These are phyloP conservation scores for Vigna trinervia DNA, from an alignment of 306 rosid genomes.

Conservation along the genomic window DNA sequence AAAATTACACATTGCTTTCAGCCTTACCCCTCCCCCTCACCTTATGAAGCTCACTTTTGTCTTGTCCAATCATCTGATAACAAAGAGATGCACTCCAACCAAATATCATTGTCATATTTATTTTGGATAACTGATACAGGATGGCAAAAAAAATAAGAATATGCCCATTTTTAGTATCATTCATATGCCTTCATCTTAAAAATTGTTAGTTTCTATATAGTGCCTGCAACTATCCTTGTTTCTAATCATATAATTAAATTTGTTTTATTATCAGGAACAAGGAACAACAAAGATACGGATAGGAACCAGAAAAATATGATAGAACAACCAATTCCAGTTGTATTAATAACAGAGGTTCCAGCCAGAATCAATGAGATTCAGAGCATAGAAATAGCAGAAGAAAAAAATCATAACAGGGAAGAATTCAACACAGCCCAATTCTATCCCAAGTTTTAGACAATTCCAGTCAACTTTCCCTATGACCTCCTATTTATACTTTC, in stretches of 20 bases:
- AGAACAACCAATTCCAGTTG: too few species aligned
- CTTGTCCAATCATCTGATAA: conserved; percentile 1
- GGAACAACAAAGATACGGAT: neutral
- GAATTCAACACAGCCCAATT: too few species aligned
- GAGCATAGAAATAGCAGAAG: too few species aligned
- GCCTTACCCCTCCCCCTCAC: neutral
- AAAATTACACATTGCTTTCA: conserved; percentile 9
- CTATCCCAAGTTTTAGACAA: too few species aligned
- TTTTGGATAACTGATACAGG: conserved; percentile 8
- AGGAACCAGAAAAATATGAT: too few species aligned
- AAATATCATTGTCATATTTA: conserved; percentile 3
- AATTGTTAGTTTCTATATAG: neutral
- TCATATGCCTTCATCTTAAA: conserved; percentile 25
- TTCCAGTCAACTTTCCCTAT: too few species aligned
- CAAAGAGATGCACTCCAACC: conserved; percentile 18
- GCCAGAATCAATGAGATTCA: too few species aligned
- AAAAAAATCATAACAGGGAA: too few species aligned
- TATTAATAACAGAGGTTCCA: too few species aligned
- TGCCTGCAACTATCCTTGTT: conserved; percentile 3
- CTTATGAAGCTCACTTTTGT: neutral
- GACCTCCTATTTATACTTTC: too few species aligned
- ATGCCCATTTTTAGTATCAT: neutral
- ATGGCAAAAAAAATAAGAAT: conserved; percentile 14
- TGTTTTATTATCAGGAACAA: conserved; percentile 25
- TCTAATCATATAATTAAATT: conserved; percentile 24